phyloP scores from a whole-genome alignment of 164 flowering plant genomes.

The Aristolochia contorta region DNA sequence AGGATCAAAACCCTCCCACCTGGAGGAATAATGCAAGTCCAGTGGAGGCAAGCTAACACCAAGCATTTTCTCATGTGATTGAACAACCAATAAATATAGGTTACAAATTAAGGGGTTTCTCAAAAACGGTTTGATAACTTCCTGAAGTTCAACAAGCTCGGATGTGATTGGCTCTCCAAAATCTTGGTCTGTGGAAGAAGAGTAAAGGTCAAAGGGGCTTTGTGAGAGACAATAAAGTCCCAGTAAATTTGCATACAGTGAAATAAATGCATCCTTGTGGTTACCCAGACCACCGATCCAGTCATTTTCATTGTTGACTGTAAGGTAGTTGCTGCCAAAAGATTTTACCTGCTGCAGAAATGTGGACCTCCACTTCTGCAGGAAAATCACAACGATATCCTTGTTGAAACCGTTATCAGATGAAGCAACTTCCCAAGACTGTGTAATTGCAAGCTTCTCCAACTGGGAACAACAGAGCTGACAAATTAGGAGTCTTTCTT shows the following conservation, averaged over 20 bases:
- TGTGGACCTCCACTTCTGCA: constrained; percentile 48
- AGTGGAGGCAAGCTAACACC: constrained; percentile 13
- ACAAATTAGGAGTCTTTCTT: constrained; percentile 70
- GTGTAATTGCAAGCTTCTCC: constrained; percentile 43
- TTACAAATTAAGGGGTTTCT: constrained; percentile 67
- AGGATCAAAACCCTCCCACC: constrained; percentile 80
- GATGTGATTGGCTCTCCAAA: constrained; percentile 16
- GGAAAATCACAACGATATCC: constrained; percentile 12
- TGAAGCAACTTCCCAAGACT: constrained; percentile 18
- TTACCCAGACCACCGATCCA: constrained; percentile 95
- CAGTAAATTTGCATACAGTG: constrained; percentile 69
- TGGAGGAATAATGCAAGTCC: constrained; percentile 8
- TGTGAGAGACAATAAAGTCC: constrained; percentile 66
- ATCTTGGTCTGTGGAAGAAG: constrained; percentile 13
- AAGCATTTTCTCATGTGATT: constrained; percentile 33
- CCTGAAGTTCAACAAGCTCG: constrained; percentile 47
- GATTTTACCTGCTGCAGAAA: constrained; percentile 45
- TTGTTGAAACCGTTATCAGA: constrained; percentile 2
- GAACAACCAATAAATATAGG: constrained; percentile 41
- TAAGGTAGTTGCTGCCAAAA: constrained; percentile 28
- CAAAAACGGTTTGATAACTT: constrained; percentile 44
- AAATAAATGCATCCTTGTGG: constrained; percentile 83
- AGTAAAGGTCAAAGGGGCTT: constrained; percentile 24
- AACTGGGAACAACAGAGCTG: constrained; percentile 78
- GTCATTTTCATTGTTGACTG: constrained; percentile 21